phyloP scores from a whole-genome alignment of 306 rosid species.

The Rubus parviflorus region DNA sequence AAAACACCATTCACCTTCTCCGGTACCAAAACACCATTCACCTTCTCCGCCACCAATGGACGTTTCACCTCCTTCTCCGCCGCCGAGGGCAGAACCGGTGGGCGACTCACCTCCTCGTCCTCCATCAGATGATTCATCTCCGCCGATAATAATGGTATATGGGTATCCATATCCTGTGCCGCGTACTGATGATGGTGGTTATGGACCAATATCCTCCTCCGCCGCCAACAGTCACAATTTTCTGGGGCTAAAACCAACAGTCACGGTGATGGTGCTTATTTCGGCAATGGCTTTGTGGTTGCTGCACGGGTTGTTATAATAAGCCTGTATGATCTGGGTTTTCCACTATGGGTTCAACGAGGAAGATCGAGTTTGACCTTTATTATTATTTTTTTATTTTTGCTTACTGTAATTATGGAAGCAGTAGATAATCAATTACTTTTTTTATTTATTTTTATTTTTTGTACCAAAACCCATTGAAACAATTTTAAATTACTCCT shows the following conservation, averaged over 20 bases:
- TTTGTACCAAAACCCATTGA: too few relatives aligned
- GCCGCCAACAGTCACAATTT: background rate
- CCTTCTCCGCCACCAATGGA: background rate
- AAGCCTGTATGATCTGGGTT: too few relatives aligned
- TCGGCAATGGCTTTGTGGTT: background rate
- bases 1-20: background rate
- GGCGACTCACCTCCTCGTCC: background rate
- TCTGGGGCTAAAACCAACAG: background rate
- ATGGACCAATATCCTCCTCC: background rate
- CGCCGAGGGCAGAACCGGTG: background rate
- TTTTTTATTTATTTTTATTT: too few relatives aligned
- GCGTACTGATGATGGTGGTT: background rate
- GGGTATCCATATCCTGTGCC: background rate
- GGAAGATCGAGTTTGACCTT: too few relatives aligned
- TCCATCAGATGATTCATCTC: background rate
- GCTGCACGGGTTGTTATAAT: background rate
- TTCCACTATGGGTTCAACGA: too few relatives aligned
- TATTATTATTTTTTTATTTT: too few relatives aligned
- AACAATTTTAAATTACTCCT: too few relatives aligned
- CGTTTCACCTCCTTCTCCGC: background rate
- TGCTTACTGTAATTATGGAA: too few relatives aligned
- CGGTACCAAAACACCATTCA: background rate
- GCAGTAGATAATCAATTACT: too few relatives aligned
- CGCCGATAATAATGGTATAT: background rate
- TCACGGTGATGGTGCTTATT: background rate